phyloP scores from a whole-genome alignment of 2,329 filamentous ascomycete genomes.

The Colletotrichum caudatum region DNA sequence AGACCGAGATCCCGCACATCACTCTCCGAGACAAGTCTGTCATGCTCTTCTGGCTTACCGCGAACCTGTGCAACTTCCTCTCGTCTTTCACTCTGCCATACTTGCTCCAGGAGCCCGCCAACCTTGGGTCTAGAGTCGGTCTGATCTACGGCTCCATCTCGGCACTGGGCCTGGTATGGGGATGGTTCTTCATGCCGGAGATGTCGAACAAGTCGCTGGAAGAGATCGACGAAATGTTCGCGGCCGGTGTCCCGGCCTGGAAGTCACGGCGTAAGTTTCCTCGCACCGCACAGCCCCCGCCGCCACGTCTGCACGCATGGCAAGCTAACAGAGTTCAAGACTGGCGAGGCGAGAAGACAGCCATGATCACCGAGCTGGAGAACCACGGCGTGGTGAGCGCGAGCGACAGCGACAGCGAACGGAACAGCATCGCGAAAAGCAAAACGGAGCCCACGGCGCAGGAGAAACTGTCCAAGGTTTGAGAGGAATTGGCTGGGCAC shows the following conservation, averaged over 20 bases:
- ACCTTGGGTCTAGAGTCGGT: constrained; percentile 33
- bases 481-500: not conserved
- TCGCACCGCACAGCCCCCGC: not conserved
- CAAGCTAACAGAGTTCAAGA: constrained; percentile 18
- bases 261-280: constrained; percentile 34
- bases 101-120: constrained; percentile 34
- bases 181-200: constrained; percentile 35
- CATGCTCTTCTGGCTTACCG: constrained; percentile 38
- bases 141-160: constrained; percentile 38
- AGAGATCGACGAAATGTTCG: constrained; percentile 39
- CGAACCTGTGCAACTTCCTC: constrained; percentile 36
- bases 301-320: not conserved
- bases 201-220: constrained; percentile 36
- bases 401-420: constrained; percentile 22
- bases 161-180: constrained; percentile 28
- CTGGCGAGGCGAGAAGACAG: constrained; percentile 31
- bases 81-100: constrained; percentile 34
- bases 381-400: constrained; percentile 17
- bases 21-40: constrained; percentile 39
- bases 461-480: constrained; percentile 22
- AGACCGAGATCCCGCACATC: constrained; percentile 39
- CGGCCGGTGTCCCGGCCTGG: constrained; percentile 34
- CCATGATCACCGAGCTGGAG: constrained; percentile 31
- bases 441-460: not conserved
- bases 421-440: constrained; percentile 25